A percentile compares a stretch with the other conserved stretches of the same genome.
These are phyloP conservation scores for Ganoderma meredithae DNA, from an alignment of 1,284 basidiomycete genomes.

Conservation along the genomic window DNA sequence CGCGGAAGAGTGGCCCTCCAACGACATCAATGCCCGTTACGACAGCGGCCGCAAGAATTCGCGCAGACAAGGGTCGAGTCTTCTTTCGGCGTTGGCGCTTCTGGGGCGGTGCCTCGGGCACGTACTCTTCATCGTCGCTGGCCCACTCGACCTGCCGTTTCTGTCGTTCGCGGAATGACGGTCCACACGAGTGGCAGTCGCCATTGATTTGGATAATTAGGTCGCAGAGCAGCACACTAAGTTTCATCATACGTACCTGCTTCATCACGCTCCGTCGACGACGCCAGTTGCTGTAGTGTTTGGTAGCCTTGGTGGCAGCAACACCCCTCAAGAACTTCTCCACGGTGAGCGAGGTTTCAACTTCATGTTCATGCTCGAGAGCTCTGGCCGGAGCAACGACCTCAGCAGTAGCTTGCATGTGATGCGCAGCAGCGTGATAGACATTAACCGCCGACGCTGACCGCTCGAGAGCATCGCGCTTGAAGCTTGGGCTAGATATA, in stretches of 20 bases:
- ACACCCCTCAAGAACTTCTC: background rate
- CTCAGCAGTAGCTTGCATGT: background rate
- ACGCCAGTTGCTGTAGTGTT: background rate
- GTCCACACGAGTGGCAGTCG: background rate
- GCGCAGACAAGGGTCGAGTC: constrained; percentile 32
- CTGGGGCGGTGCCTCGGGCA: background rate
- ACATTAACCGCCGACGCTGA: background rate
- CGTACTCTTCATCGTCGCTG: constrained; percentile 19
- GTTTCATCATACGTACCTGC: background rate
- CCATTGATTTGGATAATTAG: background rate
- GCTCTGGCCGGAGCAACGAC: background rate
- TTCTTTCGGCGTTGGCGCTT: constrained; percentile 25
- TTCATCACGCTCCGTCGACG: background rate
- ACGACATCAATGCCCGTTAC: constrained; percentile 34
- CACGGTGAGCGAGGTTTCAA: background rate
- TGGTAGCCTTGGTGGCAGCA: background rate
- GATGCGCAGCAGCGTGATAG: background rate
- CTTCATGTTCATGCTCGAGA: background rate
- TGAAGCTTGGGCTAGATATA: background rate
- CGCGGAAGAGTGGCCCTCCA: constrained; percentile 14
- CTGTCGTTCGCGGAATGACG: background rate
- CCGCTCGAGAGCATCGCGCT: background rate
- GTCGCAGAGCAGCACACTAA: background rate
- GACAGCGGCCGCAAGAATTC: constrained; percentile 38
- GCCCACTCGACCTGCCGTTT: constrained; percentile 11